These are phyloP conservation scores for Aegilops longissima DNA, from an alignment of 176 grass and related monocot species.

Conservation along the genomic window DNA sequence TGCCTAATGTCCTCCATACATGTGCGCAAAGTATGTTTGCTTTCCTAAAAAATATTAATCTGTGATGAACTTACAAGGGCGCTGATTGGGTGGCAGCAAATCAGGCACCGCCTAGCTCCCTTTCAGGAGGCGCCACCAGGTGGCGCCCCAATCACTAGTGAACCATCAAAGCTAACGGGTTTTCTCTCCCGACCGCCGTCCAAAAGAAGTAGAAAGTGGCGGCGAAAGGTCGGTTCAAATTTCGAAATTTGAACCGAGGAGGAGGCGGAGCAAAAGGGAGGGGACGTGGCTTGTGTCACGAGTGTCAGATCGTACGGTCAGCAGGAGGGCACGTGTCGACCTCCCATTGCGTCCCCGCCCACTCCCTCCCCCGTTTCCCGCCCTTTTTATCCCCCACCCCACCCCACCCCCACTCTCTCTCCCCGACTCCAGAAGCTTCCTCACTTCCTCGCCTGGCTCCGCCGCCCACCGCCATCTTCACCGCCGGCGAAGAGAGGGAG, in stretches of 20 bases:
- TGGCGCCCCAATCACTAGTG: no score
- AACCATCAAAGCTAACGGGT: no score
- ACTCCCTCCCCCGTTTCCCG: not conserved
- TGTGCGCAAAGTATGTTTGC: no score
- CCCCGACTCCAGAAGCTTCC: not conserved
- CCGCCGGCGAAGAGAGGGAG: not conserved
- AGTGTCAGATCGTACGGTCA: not conserved
- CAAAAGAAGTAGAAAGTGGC: no score
- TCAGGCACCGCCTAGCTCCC: no score
- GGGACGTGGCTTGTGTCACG: not conserved
- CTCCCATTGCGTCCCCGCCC: not conserved
- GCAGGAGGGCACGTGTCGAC: not conserved
- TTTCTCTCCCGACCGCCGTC: no score
- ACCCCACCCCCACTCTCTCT: not conserved
- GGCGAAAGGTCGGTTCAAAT: no score
- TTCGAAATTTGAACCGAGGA: not conserved
- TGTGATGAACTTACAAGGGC: no score
- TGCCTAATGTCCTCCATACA: no score
- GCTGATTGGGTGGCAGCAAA: no score
- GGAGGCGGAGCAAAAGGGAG: not conserved
- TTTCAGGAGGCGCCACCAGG: no score
- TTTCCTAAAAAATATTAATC: no score
- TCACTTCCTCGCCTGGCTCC: not conserved
- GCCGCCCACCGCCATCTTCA: not conserved
- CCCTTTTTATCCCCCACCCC: not conserved